phyloP scores from a whole-genome alignment of 495 filamentous ascomycete species.

The Penicillium ochrochloron region DNA sequence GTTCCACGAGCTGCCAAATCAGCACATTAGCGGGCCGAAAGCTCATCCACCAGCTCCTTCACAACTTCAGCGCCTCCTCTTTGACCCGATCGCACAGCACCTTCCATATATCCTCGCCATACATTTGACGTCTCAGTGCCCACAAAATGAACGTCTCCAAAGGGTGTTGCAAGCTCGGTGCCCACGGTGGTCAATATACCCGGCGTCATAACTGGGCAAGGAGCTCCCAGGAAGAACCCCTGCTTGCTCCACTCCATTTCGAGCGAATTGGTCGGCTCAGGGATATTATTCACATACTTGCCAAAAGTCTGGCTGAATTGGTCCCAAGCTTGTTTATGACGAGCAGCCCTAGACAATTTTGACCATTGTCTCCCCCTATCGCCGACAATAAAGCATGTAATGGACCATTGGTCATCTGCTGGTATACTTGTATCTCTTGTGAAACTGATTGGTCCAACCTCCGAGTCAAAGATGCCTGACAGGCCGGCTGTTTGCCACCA shows the following conservation, averaged over 20 bases:
- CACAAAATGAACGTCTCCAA: constrained; percentile 51
- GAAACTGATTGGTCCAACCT: constrained; percentile 38
- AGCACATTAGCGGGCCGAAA: not conserved
- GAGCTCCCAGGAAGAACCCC: constrained; percentile 30
- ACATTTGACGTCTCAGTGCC: constrained; percentile 49
- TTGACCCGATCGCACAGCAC: constrained; percentile 44
- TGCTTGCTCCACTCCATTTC: constrained; percentile 38
- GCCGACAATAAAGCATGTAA: constrained; percentile 47
- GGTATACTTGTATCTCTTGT: constrained; percentile 42
- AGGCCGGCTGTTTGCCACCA: constrained; percentile 46
- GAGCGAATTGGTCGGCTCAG: constrained; percentile 22
- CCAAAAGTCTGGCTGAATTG: constrained; percentile 23
- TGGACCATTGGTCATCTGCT: constrained; percentile 36
- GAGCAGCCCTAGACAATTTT: constrained; percentile 18
- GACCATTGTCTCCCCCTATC: constrained; percentile 35
- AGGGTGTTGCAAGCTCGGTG: constrained; percentile 26
- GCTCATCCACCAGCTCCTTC: constrained; percentile 1
- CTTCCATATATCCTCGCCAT: constrained; percentile 58
- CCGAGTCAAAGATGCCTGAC: constrained; percentile 34
- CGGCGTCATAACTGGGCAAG: constrained; percentile 31
- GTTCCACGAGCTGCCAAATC: too few relatives aligned
- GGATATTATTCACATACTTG: constrained; percentile 9
- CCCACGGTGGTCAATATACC: constrained; percentile 32
- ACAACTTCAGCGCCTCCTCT: constrained; percentile 45
- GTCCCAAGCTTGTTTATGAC: constrained; percentile 13